Evolutionary conservation across 2,329 filamentous ascomycete genomes (phyloP), one percentile per base, ranked within the genome.

Genomic region (Diaporthe helianthi): DNA sequence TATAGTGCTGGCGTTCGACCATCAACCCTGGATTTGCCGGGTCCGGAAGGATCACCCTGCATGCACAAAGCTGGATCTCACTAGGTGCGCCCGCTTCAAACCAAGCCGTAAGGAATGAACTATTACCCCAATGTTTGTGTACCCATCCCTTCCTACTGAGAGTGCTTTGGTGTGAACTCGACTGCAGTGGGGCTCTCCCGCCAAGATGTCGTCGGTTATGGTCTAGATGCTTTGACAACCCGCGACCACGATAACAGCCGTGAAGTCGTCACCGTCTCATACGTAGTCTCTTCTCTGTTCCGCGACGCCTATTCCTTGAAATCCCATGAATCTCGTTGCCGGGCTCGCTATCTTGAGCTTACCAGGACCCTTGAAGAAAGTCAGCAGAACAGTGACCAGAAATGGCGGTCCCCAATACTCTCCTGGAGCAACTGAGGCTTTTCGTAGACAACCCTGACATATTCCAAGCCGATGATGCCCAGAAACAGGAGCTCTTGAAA

Each of bases 401-500:
- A 9, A 61, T 61, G 55, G 55, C 55, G 6, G 55, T 46, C 38
- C 41, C 26, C 13, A 47, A 47, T 5, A 61, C 17, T 7, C 33
- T 61, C 17, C 2, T 10, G 5, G 55, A 61, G 15, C 55, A 61
- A 22, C 6, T 61, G 13, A 47, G 8, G 38, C 26, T 61, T 9
- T 29, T 61, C n/a, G 19, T 46, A 46, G 41, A 61, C 24, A 4
- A 12, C 4, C 55, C 55, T 3, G 55, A 61, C 22, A 26, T 26
- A 3, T 22, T 33, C 6, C 15, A 26, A 33, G 55, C 55, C 1
- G 15, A 46, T 15, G 55, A 61, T 3, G 26, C 55, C 41, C 55
- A 47, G 24, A 61, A 47, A 47, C 38, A 61, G 12, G 55, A 61
- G 22, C 55, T 61, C 41, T 26, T 61, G 26, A 46, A 12, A 46